Conservation (phyloP, 257 asterid species). For the Plantago elongata region DNA sequence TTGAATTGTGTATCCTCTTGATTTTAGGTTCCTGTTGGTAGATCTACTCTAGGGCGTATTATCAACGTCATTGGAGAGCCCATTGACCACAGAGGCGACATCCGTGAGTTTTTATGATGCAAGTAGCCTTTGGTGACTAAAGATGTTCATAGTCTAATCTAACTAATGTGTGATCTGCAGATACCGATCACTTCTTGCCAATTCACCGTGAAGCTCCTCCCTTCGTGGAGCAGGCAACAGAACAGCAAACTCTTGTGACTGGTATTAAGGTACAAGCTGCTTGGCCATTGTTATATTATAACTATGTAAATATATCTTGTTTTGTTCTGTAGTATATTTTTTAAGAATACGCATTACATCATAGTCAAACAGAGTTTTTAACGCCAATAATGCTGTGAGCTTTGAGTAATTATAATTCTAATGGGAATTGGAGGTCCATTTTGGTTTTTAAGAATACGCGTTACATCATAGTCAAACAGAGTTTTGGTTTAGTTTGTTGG, state of each 20-base stretch:
- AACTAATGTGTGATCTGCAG: conserved; percentile 36
- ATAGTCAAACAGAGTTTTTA: too few species aligned
- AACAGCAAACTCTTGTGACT: conserved; percentile 89
- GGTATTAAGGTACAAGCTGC: conserved; percentile 79
- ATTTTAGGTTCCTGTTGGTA: conserved; percentile 92
- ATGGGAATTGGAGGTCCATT: too few species aligned
- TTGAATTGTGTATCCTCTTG: background rate
- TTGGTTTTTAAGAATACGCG: too few species aligned
- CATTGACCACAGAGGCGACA: conserved; percentile 77
- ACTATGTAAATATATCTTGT: background rate
- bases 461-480: too few species aligned
- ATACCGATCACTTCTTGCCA: conserved; percentile 78
- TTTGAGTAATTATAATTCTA: too few species aligned
- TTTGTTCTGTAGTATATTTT: background rate
- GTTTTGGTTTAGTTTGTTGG: background rate
- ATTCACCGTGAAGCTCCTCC: conserved; percentile 98
- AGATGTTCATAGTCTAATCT: conserved; percentile 12
- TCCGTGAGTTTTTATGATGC: conserved; percentile 45
- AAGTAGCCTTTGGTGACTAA: background rate
- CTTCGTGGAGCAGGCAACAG: conserved; percentile 95
- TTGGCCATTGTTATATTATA: background rate
- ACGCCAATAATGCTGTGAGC: too few species aligned
- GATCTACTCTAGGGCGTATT: conserved; percentile 96
- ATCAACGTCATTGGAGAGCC: conserved; percentile 96
- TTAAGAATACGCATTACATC: too few species aligned